Evolutionary conservation across 1,284 basidiomycete genomes (phyloP).

Genomic region (Malassezia slooffiae): DNA sequence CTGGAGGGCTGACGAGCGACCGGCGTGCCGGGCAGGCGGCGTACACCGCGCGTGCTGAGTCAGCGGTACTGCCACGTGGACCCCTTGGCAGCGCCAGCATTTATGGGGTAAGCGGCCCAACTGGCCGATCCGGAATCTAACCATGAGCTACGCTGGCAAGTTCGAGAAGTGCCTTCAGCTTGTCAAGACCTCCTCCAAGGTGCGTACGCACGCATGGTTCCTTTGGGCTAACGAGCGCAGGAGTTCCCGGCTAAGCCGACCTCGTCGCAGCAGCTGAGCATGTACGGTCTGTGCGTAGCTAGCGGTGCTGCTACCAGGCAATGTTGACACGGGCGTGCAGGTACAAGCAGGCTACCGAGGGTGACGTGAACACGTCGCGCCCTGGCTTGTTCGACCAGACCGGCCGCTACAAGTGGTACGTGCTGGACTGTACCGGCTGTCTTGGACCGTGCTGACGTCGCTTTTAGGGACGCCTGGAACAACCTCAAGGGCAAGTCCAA

Average conservation of each 20-base stretch:
- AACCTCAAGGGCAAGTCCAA: conserved; percentile 22
- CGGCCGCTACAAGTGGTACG: conserved; percentile 16
- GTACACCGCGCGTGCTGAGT: too few relatives aligned
- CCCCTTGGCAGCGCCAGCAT: too few relatives aligned
- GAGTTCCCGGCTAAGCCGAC: conserved; percentile 36
- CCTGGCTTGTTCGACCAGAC: conserved; percentile 37
- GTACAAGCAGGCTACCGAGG: conserved; percentile 45
- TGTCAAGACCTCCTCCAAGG: conserved; percentile 28
- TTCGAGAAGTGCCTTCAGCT: conserved; percentile 33
- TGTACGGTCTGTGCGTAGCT: conserved; percentile 38
- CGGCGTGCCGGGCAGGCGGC: too few relatives aligned
- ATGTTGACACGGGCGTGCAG: conserved; percentile 13
- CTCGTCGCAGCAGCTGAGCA: conserved; percentile 40
- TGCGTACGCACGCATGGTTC: neutral
- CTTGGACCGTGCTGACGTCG: neutral
- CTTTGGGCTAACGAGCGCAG: conserved; percentile 2
- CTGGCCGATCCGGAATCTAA: neutral
- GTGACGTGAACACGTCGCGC: conserved; percentile 40
- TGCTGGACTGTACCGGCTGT: too few relatives aligned
- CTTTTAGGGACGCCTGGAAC: conserved; percentile 31
- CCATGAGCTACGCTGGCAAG: conserved; percentile 22
- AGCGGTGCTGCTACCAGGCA: neutral
- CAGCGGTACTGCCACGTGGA: too few relatives aligned
- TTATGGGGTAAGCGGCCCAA: neutral
- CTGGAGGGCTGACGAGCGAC: too few relatives aligned